A percentile compares a stretch with the other conserved stretches of the same genome.
Conservation (phyloP, 148 eudicot genomes). For the Rhododendron ovatum region DNA sequence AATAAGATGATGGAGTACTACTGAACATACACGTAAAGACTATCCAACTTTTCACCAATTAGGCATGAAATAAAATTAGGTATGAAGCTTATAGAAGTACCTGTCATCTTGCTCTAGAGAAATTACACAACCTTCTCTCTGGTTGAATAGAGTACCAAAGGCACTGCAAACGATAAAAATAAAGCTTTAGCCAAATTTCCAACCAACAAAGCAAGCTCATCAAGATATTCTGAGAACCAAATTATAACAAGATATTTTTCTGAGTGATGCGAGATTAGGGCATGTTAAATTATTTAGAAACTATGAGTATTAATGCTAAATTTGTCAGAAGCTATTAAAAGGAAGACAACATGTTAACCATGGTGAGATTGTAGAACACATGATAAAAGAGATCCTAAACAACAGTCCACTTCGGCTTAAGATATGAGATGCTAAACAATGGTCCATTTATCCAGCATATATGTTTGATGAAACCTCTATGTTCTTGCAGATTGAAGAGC, state of each 20-base stretch:
- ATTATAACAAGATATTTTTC: background rate
- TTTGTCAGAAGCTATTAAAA: background rate
- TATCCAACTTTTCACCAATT: background rate
- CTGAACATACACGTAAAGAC: background rate
- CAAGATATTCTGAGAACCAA: background rate
- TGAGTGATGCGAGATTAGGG: background rate
- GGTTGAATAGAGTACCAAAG: slow-evolving; percentile 36
- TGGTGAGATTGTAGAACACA: background rate
- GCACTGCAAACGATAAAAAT: slow-evolving; percentile 34
- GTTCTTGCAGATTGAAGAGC: background rate
- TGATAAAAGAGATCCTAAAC: background rate
- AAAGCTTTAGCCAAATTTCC: background rate
- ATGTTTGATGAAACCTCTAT: background rate
- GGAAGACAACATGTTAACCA: background rate
- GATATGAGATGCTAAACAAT: background rate
- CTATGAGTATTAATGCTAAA: background rate
- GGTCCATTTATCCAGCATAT: background rate
- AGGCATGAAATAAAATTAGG: background rate
- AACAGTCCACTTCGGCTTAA: background rate
- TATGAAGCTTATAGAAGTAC: slow-evolving; percentile 14
- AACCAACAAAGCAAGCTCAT: background rate
- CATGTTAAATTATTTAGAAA: background rate
- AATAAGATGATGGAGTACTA: background rate
- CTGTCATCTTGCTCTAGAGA: slow-evolving; percentile 18
- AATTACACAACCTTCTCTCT: slow-evolving; percentile 16